Conservation (phyloP, 345 rosid species). For the Citrus cavaleriei region DNA sequence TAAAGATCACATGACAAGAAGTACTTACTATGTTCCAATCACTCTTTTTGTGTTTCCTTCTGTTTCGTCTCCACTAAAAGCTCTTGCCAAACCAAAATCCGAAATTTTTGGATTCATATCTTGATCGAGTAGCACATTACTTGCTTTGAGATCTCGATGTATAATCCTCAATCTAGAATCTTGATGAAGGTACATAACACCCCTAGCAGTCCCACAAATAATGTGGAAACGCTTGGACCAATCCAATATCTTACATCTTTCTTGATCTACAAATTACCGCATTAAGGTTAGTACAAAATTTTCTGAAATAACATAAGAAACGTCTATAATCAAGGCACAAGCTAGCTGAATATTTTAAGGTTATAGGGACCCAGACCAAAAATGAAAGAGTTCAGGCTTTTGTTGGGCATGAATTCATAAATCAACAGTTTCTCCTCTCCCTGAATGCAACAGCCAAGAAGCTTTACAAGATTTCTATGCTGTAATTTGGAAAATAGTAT, state of each 20-base stretch:
- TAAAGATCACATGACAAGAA: no score
- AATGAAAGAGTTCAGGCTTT: not conserved
- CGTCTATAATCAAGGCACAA: no score
- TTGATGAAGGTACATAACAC: slow-evolving; percentile 48
- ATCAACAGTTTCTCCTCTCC: slow-evolving; percentile 30
- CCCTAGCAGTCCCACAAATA: slow-evolving; percentile 30
- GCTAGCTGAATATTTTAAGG: slow-evolving; percentile 11
- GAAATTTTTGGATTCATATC: slow-evolving; percentile 47
- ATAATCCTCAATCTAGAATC: slow-evolving; percentile 41
- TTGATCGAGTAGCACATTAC: slow-evolving; percentile 36
- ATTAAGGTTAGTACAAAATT: not conserved
- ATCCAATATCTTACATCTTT: slow-evolving; percentile 7
- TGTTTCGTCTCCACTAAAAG: not conserved
- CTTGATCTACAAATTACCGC: slow-evolving; percentile 4
- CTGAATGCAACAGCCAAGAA: slow-evolving; percentile 31
- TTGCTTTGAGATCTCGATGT: slow-evolving; percentile 39
- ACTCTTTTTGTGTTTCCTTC: no score
- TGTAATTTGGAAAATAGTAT: slow-evolving; percentile 23
- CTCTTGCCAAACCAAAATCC: slow-evolving; percentile 45
- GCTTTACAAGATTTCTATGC: slow-evolving; percentile 47
- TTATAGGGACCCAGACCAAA: not conserved
- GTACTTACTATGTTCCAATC: no score
- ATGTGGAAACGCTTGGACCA: slow-evolving; percentile 36
- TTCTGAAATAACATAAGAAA: no score
- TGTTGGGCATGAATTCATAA: slow-evolving; percentile 32